phyloP scores from a whole-genome alignment of 495 filamentous ascomycete species.

The Talaromyces wortmannii region DNA sequence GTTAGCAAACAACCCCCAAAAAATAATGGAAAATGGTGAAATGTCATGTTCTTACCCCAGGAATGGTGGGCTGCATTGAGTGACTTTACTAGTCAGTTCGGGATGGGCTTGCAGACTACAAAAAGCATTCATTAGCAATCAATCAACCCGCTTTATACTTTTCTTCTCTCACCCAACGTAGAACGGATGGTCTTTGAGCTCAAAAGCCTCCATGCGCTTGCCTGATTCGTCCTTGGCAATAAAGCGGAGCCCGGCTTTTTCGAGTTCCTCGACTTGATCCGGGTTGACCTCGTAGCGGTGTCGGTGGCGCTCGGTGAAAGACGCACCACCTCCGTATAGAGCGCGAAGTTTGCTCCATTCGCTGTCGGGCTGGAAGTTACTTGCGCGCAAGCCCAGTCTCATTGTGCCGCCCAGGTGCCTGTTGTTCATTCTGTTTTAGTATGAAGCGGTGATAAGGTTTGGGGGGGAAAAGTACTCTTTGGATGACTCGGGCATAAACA shows the following conservation, averaged over 20 bases:
- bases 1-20: too few species aligned
- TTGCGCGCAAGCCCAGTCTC: slow-evolving; percentile 64
- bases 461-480: slow-evolving; percentile 15
- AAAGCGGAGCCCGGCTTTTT: slow-evolving; percentile 27
- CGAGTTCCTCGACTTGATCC: slow-evolving; percentile 23
- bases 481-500: slow-evolving; percentile 73
- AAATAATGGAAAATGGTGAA: too few species aligned
- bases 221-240: slow-evolving; percentile 61
- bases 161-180: slow-evolving; percentile 38
- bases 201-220: slow-evolving; percentile 69
- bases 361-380: slow-evolving; percentile 56
- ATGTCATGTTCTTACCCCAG: slow-evolving; percentile 38
- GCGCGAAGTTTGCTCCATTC: slow-evolving; percentile 63
- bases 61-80: slow-evolving; percentile 57
- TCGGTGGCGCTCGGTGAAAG: slow-evolving; percentile 43
- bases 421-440: slow-evolving; percentile 13
- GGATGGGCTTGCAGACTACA: slow-evolving; percentile 64
- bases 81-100: slow-evolving; percentile 55
- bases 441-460: not conserved
- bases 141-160: not conserved
- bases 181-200: slow-evolving; percentile 70
- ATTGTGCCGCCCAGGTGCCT: slow-evolving; percentile 67
- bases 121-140: not conserved
- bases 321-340: slow-evolving; percentile 45
- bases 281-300: slow-evolving; percentile 42